A percentile compares a stretch with the other conserved stretches of the same genome.
Conservation (phyloP, 371 early-diverging fungal species). For the Neoconidiobolus thromboides region DNA sequence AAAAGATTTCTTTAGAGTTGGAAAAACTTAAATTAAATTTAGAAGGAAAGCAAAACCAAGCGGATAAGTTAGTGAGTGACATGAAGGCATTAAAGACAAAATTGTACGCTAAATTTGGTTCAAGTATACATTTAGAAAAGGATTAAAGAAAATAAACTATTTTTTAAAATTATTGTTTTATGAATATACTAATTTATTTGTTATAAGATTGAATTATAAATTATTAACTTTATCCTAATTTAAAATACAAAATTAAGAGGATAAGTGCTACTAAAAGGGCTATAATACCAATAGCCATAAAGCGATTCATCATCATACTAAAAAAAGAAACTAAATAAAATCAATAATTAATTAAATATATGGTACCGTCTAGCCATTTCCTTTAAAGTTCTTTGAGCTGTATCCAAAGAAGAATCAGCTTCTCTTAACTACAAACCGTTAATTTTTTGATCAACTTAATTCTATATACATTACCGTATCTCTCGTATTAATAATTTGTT, state of each 20-base stretch:
- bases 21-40: constrained; percentile 33
- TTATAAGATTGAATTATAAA: too few relatives aligned
- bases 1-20: constrained; percentile 41
- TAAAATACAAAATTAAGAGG: constrained; percentile 48
- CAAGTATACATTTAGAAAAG: constrained; percentile 81
- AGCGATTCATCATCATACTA: constrained; percentile 76
- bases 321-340: neutral
- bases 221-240: neutral
- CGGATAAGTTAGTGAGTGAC: constrained; percentile 39
- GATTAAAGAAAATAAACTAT: constrained; percentile 17
- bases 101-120: constrained; percentile 85
- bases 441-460: neutral
- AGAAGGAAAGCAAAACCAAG: constrained; percentile 37
- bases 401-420: constrained; percentile 77
- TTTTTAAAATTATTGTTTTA: too few relatives aligned
- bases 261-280: constrained; percentile 61
- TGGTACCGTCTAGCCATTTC: constrained; percentile 80
- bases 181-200: too few relatives aligned
- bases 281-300: constrained; percentile 74
- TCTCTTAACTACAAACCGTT: constrained; percentile 20
- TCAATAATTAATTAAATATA: neutral
- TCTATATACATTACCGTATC: constrained; percentile 40
- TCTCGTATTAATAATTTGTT: constrained; percentile 70
- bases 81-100: constrained; percentile 70
- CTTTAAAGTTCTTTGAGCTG: constrained; percentile 67